Evolutionary conservation across 345 rosid species (phyloP), one percentile per base, ranked within the genome.

Genomic region (Acer campestre): DNA sequence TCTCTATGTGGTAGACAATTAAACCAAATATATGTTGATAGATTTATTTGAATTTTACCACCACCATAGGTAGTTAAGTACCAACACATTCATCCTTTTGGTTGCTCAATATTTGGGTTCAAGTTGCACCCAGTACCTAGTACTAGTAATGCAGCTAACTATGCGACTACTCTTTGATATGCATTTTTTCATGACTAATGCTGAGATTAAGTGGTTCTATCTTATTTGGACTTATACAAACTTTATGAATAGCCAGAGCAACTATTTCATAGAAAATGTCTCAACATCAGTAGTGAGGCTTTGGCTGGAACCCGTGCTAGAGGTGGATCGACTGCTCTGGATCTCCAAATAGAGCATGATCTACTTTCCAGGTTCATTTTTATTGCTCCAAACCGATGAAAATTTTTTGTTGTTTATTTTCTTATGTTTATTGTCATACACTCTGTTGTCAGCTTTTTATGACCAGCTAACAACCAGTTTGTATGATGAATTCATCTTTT

Each of bases 261-360:
- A 90, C 90, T 94, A 84, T 93, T 89, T 86, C 96, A 87, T 79
- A 85, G 97, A 82, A 88, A 88, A 80, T 72, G 90, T 78, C 88
- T 91, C 38, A 86, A 86, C 75, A 84, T 93, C 22, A 83, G 86
- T 48, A 94, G 97, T 49, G 98, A 94, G 80, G 97, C 97, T 64
- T 75, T 94, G 89, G 97, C 97, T 70, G 98, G 91, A 79, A 94
- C 97, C 56, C 94, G 95, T 67, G 92, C 95, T 68, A 88, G 97
- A 88, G 97, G 94, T 44, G 84, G 77, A 80, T 87, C 98, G 31
- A 78, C 61, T 58, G 83, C 86, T 82, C 79, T 69, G 70, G 97
- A 93, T 88, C 84, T 87, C 79, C 95, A 88, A 83, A 83, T 93
- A 67, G 97, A 91, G 83, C 90, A 61, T 25, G 95, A 94, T 81